Percentiles rank a stretch among this genome's conserved stretches.
These are phyloP conservation scores for Monilinia vaccinii-corymbosi DNA, from an alignment of 2,329 filamentous ascomycete genomes.

Conservation along the genomic window DNA sequence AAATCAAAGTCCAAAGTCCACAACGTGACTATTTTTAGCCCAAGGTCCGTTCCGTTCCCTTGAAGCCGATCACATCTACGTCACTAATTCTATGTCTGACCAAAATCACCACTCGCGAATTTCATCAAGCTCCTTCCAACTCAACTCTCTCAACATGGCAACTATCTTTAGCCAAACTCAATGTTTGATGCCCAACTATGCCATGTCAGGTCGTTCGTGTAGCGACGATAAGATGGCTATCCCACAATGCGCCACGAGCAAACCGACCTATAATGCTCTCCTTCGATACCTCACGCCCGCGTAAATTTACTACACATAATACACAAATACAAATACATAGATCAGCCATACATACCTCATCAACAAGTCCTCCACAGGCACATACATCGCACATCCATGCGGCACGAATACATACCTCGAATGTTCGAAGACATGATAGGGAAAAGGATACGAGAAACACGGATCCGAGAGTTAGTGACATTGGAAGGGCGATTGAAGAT, in stretches of 20 bases:
- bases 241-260: slow-evolving; percentile 16
- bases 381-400: background rate
- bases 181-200: slow-evolving; percentile 22
- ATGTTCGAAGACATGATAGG: background rate
- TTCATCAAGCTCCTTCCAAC: slow-evolving; percentile 13
- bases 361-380: background rate
- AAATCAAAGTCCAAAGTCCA: no score
- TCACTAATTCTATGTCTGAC: slow-evolving; percentile 18
- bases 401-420: slow-evolving; percentile 1
- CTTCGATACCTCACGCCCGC: background rate
- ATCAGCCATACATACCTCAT: slow-evolving; percentile 1
- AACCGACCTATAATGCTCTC: slow-evolving; percentile 9
- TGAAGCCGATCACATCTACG: slow-evolving; percentile 21
- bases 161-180: slow-evolving; percentile 16
- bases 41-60: background rate
- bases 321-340: slow-evolving; percentile 1
- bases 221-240: slow-evolving; percentile 22
- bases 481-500: slow-evolving; percentile 45
- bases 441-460: slow-evolving; percentile 12
- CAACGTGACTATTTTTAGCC: background rate
- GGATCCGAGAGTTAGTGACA: slow-evolving; percentile 41
- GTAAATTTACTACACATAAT: background rate
- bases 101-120: slow-evolving; percentile 12
- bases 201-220: slow-evolving; percentile 23
- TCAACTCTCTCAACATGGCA: slow-evolving; percentile 14